Base-by-base conservation (phyloP, 2,329 filamentous ascomycete species). In the Calonectria hongkongensis region DNA sequence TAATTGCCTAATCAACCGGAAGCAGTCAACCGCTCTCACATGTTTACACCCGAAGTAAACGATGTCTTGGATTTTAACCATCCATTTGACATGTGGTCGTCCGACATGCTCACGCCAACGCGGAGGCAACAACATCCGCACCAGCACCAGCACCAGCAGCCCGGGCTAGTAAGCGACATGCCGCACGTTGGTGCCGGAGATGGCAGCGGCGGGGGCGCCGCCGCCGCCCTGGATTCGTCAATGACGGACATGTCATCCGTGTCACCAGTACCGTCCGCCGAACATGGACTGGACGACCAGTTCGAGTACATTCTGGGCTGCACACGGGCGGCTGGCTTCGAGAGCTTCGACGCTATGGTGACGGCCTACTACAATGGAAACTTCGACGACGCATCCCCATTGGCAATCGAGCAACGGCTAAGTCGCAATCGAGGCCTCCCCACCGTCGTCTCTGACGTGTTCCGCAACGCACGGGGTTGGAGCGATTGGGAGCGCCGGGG, bases 281-380 rank as follows among this genome's bases (percentile, higher is more conserved):
- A 62, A 8, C 66, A 68, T n/a, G 66, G 66, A 7, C 43, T 68
- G 28, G 66, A 68, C 18, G 66, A 68, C 39, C 66, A 58, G 18
- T 50, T 68, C 16, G 66, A 68, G 54, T 58, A 68, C 43, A 58
- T 68, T 7, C 66, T 68, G 3, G 54, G 43, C 66, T 68, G 66
- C 66, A 62, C 66, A 18, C 51, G 66, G 6, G 66, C 66, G 43
- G 66, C 54, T 4, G 66, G 66, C 21, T 68, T 68, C 43, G 54
- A 68, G 66, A 68, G 66, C 66, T 68, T 68, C 27, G 66, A 68
- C 41, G 43, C 66, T n/a, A 56, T 68, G 30, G 66, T 68, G 21
- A 50, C 66, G 25, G 66, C 66, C 43, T 68, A 68, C 66, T 68
- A 68, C 51, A 68, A 68, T 18, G 66, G 66, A 41, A 68, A 68